These are phyloP conservation scores for Glycine latifolia DNA, from an alignment of 306 rosid species.

Conservation along the genomic window DNA sequence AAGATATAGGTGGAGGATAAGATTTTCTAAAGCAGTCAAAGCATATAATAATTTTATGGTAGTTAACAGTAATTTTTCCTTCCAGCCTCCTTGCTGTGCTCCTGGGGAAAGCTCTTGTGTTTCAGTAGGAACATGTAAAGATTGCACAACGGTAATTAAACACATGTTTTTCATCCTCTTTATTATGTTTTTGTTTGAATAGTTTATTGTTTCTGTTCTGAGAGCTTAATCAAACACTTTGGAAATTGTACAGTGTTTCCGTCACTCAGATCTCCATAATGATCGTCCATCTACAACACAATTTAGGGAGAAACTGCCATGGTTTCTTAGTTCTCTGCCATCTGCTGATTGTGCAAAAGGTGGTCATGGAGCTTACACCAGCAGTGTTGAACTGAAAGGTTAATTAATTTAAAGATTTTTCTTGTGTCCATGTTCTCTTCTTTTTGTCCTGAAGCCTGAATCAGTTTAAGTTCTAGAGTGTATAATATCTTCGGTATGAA, in stretches of 20 bases:
- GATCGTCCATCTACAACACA: slow-evolving; percentile 88
- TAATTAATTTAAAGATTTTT: slow-evolving; percentile 45
- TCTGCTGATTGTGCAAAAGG: slow-evolving; percentile 99
- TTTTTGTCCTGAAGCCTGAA: slow-evolving; percentile 28
- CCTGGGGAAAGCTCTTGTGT: slow-evolving; percentile 69
- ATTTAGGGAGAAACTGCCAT: slow-evolving; percentile 89
- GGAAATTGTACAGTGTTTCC: slow-evolving; percentile 80
- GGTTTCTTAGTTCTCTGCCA: slow-evolving; percentile 95
- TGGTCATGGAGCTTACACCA: slow-evolving; percentile 98
- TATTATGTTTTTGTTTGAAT: neutral
- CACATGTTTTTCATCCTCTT: slow-evolving; percentile 30
- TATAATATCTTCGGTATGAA: slow-evolving; percentile 25
- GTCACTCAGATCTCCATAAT: slow-evolving; percentile 70
- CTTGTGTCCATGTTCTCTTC: slow-evolving; percentile 13
- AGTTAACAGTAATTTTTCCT: slow-evolving; percentile 46
- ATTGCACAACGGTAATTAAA: slow-evolving; percentile 91
- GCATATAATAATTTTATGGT: slow-evolving; percentile 34
- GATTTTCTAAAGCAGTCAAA: slow-evolving; percentile 15
- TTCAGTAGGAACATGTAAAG: slow-evolving; percentile 79
- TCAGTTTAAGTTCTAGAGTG: neutral
- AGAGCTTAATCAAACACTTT: slow-evolving; percentile 43
- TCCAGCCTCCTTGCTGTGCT: slow-evolving; percentile 95
- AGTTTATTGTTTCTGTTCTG: slow-evolving; percentile 39
- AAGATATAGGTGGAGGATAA: slow-evolving; percentile 31
- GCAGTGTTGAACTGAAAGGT: slow-evolving; percentile 94